Conservation (phyloP, 306 rosid genomes). For the Rosa persica region DNA sequence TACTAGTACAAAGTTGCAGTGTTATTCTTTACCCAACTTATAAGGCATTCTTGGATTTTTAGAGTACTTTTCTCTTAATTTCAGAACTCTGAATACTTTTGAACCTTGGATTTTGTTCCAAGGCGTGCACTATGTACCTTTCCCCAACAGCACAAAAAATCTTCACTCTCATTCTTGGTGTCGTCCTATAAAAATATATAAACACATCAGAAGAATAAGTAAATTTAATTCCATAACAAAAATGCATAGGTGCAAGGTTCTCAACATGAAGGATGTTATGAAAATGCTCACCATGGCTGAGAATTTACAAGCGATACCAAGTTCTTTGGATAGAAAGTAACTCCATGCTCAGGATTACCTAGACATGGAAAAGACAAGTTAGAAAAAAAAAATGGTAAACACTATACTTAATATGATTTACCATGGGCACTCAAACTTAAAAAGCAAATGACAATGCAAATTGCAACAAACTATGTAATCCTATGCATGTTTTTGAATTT, state of each 20-base stretch:
- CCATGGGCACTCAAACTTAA: background rate
- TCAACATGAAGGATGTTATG: constrained; percentile 25
- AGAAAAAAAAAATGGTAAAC: constrained; percentile 15
- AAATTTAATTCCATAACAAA: background rate
- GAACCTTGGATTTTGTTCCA: background rate
- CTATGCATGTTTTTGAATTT: background rate
- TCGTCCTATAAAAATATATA: constrained; percentile 54
- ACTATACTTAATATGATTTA: background rate
- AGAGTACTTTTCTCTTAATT: background rate
- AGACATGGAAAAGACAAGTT: constrained; percentile 36
- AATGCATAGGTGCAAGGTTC: constrained; percentile 10
- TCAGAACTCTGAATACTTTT: background rate
- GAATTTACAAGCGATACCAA: constrained; percentile 48
- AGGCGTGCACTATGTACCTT: constrained; percentile 42
- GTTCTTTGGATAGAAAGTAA: constrained; percentile 51
- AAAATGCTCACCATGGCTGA: constrained; percentile 62
- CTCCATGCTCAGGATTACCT: constrained; percentile 64
- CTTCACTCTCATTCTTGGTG: constrained; percentile 60
- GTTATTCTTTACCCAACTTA: background rate
- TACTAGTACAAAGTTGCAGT: background rate
- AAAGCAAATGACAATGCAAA: background rate
- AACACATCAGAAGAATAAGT: constrained; percentile 23
- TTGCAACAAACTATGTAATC: background rate
- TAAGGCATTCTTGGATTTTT: background rate
- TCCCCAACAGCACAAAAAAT: constrained; percentile 49